Conservation (phyloP, 345 rosid genomes). For the Rhodamnia argentea region DNA sequence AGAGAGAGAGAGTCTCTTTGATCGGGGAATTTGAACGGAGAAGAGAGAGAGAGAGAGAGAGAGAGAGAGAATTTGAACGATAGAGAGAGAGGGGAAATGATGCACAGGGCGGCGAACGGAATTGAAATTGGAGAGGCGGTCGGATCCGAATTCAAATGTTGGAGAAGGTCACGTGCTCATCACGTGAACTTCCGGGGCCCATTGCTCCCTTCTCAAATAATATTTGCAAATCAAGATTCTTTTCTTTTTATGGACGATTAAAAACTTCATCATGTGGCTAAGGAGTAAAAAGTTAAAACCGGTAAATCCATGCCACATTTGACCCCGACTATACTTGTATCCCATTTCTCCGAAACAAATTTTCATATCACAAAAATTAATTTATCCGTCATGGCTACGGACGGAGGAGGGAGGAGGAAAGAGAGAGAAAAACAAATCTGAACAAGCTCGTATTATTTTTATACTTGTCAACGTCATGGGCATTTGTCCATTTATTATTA, state of each 20-base stretch:
- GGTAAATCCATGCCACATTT: background rate
- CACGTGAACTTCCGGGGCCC: background rate
- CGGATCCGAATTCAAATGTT: conserved; percentile 36
- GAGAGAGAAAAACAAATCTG: background rate
- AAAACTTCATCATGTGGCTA: background rate
- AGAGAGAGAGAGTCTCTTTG: background rate
- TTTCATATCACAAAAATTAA: too few relatives aligned
- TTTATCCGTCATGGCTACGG: too few relatives aligned
- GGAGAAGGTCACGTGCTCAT: background rate
- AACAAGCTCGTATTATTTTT: background rate
- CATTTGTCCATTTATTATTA: too few relatives aligned
- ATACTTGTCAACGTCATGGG: too few relatives aligned
- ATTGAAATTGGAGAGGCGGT: conserved; percentile 27
- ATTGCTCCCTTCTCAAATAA: background rate
- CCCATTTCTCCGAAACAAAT: too few relatives aligned
- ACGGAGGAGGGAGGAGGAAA: background rate
- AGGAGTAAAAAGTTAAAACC: background rate
- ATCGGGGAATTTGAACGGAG: background rate
- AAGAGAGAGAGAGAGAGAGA: background rate
- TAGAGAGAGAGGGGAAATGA: background rate
- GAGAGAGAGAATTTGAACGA: background rate
- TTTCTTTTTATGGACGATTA: too few relatives aligned
- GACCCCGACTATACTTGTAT: too few relatives aligned
- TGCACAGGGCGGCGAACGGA: background rate
- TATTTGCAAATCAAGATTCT: background rate